phyloP scores from a whole-genome alignment of 2,329 filamentous ascomycete genomes.

The Helminthosporium solani region DNA sequence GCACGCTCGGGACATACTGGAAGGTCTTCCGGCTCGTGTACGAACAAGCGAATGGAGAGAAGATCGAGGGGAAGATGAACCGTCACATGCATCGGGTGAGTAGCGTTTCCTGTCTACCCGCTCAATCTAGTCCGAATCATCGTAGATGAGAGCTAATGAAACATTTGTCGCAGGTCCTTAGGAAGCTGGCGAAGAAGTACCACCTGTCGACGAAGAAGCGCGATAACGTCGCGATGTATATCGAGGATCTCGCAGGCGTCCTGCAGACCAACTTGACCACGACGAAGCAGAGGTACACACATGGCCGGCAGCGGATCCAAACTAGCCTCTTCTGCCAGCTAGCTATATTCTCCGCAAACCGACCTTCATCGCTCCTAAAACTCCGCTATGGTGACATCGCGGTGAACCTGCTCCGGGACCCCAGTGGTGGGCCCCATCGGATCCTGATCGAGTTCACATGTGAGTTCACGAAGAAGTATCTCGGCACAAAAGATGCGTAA shows the following conservation, averaged over 20 bases:
- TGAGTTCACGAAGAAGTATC: constrained; percentile 19
- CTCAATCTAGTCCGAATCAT: constrained; percentile 6
- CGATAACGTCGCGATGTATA: constrained; percentile 11
- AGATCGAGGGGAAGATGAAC: constrained; percentile 14
- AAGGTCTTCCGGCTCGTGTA: constrained; percentile 19
- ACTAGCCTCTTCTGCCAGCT: constrained; percentile 14
- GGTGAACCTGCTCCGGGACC: constrained; percentile 17
- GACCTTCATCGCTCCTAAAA: constrained; percentile 11
- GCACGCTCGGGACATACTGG: constrained; percentile 18
- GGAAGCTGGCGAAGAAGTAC: constrained; percentile 14
- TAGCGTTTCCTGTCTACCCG: neutral
- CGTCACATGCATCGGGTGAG: constrained; percentile 13
- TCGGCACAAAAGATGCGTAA: constrained; percentile 9
- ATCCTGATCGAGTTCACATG: constrained; percentile 19
- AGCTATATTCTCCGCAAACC: constrained; percentile 11
- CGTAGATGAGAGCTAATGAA: no score
- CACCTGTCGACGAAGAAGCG: constrained; percentile 6
- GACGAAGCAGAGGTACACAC: constrained; percentile 11
- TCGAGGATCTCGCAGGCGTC: constrained; percentile 12
- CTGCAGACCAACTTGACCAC: constrained; percentile 14
- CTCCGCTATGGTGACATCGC: constrained; percentile 18
- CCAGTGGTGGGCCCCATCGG: constrained; percentile 11
- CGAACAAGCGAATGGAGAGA: constrained; percentile 13
- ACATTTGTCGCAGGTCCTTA: constrained; percentile 12
- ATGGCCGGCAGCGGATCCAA: constrained; percentile 12